phyloP scores from a whole-genome alignment of 192 early-diverging fungal genomes.

The Entomortierella beljakovae region DNA sequence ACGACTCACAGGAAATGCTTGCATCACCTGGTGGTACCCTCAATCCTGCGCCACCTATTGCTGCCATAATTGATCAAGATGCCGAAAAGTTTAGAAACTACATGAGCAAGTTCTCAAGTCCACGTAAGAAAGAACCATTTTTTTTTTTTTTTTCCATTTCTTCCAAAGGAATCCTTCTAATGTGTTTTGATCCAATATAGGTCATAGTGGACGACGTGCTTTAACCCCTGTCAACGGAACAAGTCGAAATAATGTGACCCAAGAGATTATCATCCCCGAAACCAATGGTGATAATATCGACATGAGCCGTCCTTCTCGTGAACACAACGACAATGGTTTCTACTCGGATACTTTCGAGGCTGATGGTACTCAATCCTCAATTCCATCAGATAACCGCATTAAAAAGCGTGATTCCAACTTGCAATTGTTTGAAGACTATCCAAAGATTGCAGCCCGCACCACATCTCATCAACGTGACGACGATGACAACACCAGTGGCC shows the following conservation, averaged over 20 bases:
- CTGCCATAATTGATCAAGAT: slow-evolving; percentile 49
- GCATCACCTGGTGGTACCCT: too few relatives aligned
- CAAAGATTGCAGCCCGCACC: slow-evolving; percentile 30
- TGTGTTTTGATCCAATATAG: not conserved
- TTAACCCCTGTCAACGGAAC: slow-evolving; percentile 13
- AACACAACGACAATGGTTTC: slow-evolving; percentile 8
- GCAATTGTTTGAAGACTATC: slow-evolving; percentile 38
- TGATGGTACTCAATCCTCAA: slow-evolving; percentile 30
- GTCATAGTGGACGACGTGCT: slow-evolving; percentile 18
- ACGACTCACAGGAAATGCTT: too few relatives aligned
- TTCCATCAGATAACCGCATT: slow-evolving; percentile 18
- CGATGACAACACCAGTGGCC: slow-evolving; percentile 21
- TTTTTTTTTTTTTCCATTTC: not conserved
- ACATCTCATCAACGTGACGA: slow-evolving; percentile 38
- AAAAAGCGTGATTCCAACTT: slow-evolving; percentile 34
- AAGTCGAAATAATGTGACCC: slow-evolving; percentile 1
- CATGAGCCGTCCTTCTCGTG: slow-evolving; percentile 10
- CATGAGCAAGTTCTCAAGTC: slow-evolving; percentile 37
- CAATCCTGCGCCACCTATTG: slow-evolving; percentile 29
- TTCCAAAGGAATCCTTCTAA: not conserved
- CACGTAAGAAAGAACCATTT: slow-evolving; percentile 37
- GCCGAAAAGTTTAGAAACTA: slow-evolving; percentile 45
- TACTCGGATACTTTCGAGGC: slow-evolving; percentile 15
- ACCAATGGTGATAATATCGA: not conserved
- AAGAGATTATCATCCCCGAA: slow-evolving; percentile 10